These are phyloP conservation scores for Rhizopogon rudus DNA, from an alignment of 768 basidiomycete species.

Conservation along the genomic window DNA sequence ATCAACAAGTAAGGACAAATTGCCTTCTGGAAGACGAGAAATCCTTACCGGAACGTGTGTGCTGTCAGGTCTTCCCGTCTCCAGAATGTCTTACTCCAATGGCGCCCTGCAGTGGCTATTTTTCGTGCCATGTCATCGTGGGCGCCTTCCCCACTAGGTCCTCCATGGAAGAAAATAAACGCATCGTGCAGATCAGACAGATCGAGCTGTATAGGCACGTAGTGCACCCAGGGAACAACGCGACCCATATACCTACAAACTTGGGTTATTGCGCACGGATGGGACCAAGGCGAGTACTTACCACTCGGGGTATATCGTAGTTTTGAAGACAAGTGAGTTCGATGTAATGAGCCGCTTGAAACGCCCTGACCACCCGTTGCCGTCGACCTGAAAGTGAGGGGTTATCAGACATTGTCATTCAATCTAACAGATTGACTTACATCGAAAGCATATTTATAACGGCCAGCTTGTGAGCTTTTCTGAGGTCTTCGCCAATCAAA, in stretches of 20 bases:
- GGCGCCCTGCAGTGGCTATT: slow-evolving; percentile 51
- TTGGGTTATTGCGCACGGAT: neutral
- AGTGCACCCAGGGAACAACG: slow-evolving; percentile 59
- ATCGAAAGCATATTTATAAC: slow-evolving; percentile 58
- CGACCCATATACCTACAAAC: slow-evolving; percentile 41
- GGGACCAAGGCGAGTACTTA: slow-evolving; percentile 11
- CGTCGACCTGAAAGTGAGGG: slow-evolving; percentile 41
- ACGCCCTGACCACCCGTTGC: slow-evolving; percentile 64
- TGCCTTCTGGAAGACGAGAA: neutral
- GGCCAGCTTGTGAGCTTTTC: slow-evolving; percentile 40
- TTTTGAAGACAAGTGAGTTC: slow-evolving; percentile 52
- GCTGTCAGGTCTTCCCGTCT: slow-evolving; percentile 54
- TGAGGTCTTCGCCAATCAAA: slow-evolving; percentile 50
- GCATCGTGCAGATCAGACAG: slow-evolving; percentile 62
- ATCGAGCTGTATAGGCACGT: slow-evolving; percentile 56
- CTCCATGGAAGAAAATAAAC: slow-evolving; percentile 69
- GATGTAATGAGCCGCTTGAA: slow-evolving; percentile 62
- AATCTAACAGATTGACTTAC: slow-evolving; percentile 26
- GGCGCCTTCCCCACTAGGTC: slow-evolving; percentile 48
- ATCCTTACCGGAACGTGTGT: slow-evolving; percentile 50
- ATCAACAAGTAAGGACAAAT: neutral
- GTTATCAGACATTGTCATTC: neutral
- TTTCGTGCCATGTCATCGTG: slow-evolving; percentile 56
- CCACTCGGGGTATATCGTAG: slow-evolving; percentile 67
- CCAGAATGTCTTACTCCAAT: slow-evolving; percentile 58